phyloP scores from a whole-genome alignment of 257 asterid genomes.

The Cynanchum wilfordii region DNA sequence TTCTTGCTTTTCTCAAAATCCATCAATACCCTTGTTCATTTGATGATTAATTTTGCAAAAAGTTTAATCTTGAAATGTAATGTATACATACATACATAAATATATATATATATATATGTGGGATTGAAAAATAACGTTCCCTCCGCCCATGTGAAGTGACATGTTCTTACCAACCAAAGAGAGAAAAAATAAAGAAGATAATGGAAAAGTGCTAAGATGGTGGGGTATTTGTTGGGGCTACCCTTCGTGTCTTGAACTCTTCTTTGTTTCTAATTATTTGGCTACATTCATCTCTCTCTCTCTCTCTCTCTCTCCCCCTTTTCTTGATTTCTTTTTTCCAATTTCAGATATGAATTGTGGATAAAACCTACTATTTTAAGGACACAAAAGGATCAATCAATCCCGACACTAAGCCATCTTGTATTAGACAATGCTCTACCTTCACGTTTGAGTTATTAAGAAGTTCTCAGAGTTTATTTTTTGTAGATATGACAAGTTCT shows the following conservation, averaged over 20 bases:
- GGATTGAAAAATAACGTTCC: no score
- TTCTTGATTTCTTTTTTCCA: neutral
- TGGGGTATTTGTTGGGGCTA: conserved; percentile 6
- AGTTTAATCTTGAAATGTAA: neutral
- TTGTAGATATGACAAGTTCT: no score
- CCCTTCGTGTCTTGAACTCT: neutral
- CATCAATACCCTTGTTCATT: neutral
- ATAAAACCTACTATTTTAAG: neutral
- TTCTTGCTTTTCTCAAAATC: neutral
- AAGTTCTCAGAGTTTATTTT: no score
- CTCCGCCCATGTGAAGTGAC: neutral
- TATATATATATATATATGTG: no score
- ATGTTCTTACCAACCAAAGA: neutral
- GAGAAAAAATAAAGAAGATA: neutral
- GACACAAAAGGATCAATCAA: neutral
- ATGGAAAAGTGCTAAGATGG: neutral
- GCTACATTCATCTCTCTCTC: neutral
- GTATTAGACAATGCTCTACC: neutral
- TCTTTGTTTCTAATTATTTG: neutral
- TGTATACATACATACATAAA: neutral
- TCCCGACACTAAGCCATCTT: neutral
- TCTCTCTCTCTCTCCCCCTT: neutral
- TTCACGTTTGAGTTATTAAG: neutral
- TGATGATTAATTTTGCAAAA: neutral
- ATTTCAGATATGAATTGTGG: neutral